These are phyloP conservation scores for Xylaria flabelliformis DNA, from an alignment of 495 filamentous ascomycete genomes.

Conservation along the genomic window DNA sequence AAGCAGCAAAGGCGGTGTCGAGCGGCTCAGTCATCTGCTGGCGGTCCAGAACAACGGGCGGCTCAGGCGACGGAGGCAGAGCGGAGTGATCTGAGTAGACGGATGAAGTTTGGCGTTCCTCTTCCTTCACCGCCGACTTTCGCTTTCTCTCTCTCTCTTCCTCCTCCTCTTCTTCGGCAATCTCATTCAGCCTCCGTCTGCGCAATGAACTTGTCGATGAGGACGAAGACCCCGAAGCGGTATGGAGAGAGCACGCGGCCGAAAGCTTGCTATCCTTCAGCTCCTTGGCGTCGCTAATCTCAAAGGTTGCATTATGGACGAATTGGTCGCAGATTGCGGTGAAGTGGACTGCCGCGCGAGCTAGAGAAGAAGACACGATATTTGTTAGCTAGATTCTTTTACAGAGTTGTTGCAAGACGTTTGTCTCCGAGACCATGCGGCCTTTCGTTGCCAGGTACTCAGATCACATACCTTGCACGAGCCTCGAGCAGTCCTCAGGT, in stretches of 20 bases:
- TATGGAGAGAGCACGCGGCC: slow-evolving; percentile 87
- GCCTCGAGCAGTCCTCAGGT: slow-evolving; percentile 85
- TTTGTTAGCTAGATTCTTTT: slow-evolving; percentile 15
- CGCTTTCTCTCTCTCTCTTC: slow-evolving; percentile 56
- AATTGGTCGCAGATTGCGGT: slow-evolving; percentile 85
- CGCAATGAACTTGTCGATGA: slow-evolving; percentile 85
- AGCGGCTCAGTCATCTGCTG: slow-evolving; percentile 42
- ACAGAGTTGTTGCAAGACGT: background rate
- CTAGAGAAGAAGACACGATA: slow-evolving; percentile 50
- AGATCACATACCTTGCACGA: slow-evolving; percentile 78
- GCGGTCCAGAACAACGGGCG: slow-evolving; percentile 30
- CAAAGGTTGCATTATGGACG: slow-evolving; percentile 82
- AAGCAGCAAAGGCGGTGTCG: slow-evolving; percentile 49
- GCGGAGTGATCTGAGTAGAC: slow-evolving; percentile 33
- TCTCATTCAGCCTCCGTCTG: slow-evolving; percentile 80
- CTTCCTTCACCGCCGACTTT: slow-evolving; percentile 54
- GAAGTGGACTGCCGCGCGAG: slow-evolving; percentile 93
- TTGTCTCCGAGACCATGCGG: slow-evolving; percentile 13
- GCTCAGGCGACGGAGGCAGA: slow-evolving; percentile 29
- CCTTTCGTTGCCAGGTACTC: slow-evolving; percentile 9
- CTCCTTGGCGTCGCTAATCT: slow-evolving; percentile 73
- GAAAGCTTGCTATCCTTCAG: slow-evolving; percentile 87
- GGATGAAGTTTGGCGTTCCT: slow-evolving; percentile 40
- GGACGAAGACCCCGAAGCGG: slow-evolving; percentile 83
- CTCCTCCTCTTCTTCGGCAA: slow-evolving; percentile 82